A percentile compares a stretch with the other conserved stretches of the same genome.
Conservation (phyloP, 2,329 filamentous ascomycete species). For the Fusarium sublunatum region DNA sequence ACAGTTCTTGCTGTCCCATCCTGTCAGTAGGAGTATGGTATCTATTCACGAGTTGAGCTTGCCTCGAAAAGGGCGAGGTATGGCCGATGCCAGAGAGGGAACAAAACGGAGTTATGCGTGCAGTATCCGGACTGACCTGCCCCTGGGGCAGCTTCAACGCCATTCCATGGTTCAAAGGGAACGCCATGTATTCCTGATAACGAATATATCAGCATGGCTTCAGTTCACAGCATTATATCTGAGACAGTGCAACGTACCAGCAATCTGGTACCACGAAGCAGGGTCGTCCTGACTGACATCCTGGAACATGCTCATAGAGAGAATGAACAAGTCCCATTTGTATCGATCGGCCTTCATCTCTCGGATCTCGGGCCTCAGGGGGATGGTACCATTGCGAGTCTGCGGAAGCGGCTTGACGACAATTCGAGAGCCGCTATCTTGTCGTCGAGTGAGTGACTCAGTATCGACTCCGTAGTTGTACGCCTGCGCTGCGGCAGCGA, state of each 20-base stretch:
- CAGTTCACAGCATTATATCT: not conserved
- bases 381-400: constrained; percentile 54
- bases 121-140: constrained; percentile 76
- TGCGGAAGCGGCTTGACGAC: constrained; percentile 58
- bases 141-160: constrained; percentile 61
- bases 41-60: not conserved
- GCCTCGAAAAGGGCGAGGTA: constrained; percentile 75
- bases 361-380: constrained; percentile 73
- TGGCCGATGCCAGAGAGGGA: constrained; percentile 85
- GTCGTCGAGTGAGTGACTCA: constrained; percentile 54
- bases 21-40: constrained; percentile 28
- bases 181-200: constrained; percentile 80
- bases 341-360: constrained; percentile 72
- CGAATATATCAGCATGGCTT: constrained; percentile 16
- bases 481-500: constrained; percentile 36
- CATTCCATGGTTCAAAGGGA: constrained; percentile 69
- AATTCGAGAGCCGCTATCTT: constrained; percentile 51
- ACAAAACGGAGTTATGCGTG: constrained; percentile 78
- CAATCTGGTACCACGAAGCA: constrained; percentile 82
- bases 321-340: constrained; percentile 80
- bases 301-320: constrained; percentile 79
- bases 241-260: constrained; percentile 63
- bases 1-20: constrained; percentile 52
- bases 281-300: constrained; percentile 69
- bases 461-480: constrained; percentile 66